Evolutionary conservation across 169 alveolate species (phyloP).

Genomic region (Perkinsus marinus): DNA sequence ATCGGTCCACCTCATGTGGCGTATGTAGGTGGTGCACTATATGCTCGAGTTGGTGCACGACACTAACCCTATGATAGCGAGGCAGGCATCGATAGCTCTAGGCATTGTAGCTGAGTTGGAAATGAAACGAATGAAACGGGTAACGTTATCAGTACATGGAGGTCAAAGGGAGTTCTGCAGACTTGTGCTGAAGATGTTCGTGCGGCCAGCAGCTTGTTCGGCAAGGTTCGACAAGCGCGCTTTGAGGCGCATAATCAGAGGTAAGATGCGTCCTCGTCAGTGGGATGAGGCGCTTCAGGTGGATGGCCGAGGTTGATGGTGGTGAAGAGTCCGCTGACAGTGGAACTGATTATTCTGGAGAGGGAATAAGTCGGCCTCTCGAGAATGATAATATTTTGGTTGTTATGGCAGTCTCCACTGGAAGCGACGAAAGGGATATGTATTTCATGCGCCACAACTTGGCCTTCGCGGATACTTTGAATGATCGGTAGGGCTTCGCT

Average conservation of each 20-base stretch:
- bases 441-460: not conserved
- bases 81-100: not conserved
- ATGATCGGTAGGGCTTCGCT: not conserved
- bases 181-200: too few species aligned
- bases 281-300: not conserved
- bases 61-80: not conserved
- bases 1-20: not conserved
- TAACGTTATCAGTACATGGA: not conserved
- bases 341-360: not conserved
- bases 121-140: not conserved
- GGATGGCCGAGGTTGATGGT: not conserved
- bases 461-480: not conserved
- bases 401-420: not conserved
- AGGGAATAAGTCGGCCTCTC: not conserved
- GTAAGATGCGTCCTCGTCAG: not conserved
- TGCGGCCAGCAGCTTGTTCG: not conserved
- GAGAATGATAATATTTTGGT: too few species aligned
- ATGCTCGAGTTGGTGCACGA: not conserved
- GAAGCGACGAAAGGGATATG: not conserved
- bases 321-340: not conserved
- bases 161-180: not conserved
- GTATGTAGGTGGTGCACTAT: not conserved
- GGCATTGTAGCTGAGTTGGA: not conserved
- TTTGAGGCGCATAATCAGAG: not conserved
- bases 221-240: not conserved